Percentiles rank a stretch among this genome's conserved stretches.
These are phyloP conservation scores for Colletotrichum filicis DNA, from an alignment of 2,329 filamentous ascomycete species.

Conservation along the genomic window DNA sequence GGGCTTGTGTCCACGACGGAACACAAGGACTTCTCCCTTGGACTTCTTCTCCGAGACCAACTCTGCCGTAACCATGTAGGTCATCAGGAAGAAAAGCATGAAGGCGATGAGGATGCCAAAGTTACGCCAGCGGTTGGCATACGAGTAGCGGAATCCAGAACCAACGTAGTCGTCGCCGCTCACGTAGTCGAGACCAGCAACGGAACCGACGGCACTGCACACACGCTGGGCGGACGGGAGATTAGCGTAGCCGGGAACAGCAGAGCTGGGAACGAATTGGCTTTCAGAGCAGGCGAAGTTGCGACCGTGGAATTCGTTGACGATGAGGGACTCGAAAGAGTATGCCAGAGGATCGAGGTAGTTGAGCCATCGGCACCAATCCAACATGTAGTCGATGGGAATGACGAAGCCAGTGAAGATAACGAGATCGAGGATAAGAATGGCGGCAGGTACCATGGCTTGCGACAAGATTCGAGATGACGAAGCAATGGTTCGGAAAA, in stretches of 20 bases:
- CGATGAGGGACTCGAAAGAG: conserved; percentile 82
- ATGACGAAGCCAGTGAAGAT: conserved; percentile 79
- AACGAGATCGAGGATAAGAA: conserved; percentile 74
- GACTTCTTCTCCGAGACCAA: conserved; percentile 74
- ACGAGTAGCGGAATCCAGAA: conserved; percentile 66
- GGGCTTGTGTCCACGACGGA: conserved; percentile 75
- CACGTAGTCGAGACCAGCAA: conserved; percentile 62
- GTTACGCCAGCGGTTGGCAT: conserved; percentile 75
- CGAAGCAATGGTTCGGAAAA: conserved; percentile 85
- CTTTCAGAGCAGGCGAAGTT: conserved; percentile 61
- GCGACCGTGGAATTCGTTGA: conserved; percentile 82
- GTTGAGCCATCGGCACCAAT: conserved; percentile 86
- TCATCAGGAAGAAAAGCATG: conserved; percentile 67
- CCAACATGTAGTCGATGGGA: conserved; percentile 75
- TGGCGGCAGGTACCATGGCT: conserved; percentile 68
- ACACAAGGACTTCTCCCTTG: conserved; percentile 81
- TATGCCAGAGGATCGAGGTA: conserved; percentile 85
- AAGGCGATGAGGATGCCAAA: conserved; percentile 76
- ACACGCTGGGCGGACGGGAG: conserved; percentile 54
- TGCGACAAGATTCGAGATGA: conserved; percentile 76
- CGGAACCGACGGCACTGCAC: conserved; percentile 70
- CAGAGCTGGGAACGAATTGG: conserved; percentile 54
- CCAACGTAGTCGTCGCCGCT: conserved; percentile 68
- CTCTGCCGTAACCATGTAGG: conserved; percentile 74
- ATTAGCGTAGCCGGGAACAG: conserved; percentile 45